A percentile compares a stretch with the other conserved stretches of the same genome.
Evolutionary conservation across 805 yeast species (phyloP).

Genomic region (Candida maesae): DNA sequence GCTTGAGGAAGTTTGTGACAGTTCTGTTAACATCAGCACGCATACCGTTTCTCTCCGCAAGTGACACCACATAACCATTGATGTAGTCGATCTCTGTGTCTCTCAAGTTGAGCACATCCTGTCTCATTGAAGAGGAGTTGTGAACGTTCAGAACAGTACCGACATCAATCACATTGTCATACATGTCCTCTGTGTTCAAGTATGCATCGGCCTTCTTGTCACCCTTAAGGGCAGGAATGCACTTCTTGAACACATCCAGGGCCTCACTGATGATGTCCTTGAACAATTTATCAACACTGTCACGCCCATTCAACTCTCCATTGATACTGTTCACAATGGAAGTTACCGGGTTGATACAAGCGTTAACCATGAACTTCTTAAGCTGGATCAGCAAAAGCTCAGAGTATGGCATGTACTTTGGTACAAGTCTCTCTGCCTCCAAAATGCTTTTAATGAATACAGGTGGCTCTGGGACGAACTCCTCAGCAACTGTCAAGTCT

Average conservation of each 20-base stretch:
- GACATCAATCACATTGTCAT: conserved; percentile 33
- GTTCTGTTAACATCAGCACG: conserved; percentile 32
- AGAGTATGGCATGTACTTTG: conserved; percentile 36
- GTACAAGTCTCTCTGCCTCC: conserved; percentile 27
- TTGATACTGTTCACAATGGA: conserved; percentile 74
- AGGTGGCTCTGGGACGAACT: conserved; percentile 7
- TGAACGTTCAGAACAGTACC: conserved; percentile 45
- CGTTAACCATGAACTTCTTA: conserved; percentile 74
- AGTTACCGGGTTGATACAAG: conserved; percentile 81
- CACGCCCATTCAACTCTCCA: conserved; percentile 61
- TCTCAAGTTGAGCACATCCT: conserved; percentile 49
- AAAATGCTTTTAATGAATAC: conserved; percentile 28
- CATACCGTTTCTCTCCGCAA: conserved; percentile 45
- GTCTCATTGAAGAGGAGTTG: conserved; percentile 52
- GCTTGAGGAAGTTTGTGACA: conserved; percentile 31
- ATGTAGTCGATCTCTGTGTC: conserved; percentile 78
- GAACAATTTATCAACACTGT: conserved; percentile 36
- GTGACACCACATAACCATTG: conserved; percentile 69
- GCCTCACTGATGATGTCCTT: conserved; percentile 33
- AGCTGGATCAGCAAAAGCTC: conserved; percentile 57
- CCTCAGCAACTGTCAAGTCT: conserved; percentile 17
- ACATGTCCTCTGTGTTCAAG: conserved; percentile 32
- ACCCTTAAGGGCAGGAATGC: conserved; percentile 29
- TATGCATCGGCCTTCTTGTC: conserved; percentile 18
- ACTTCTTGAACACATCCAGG: conserved; percentile 28